Percentiles rank a stretch among this genome's conserved stretches.
phyloP scores from a whole-genome alignment of 2,329 filamentous ascomycete genomes.

The Geosmithia morbida region DNA sequence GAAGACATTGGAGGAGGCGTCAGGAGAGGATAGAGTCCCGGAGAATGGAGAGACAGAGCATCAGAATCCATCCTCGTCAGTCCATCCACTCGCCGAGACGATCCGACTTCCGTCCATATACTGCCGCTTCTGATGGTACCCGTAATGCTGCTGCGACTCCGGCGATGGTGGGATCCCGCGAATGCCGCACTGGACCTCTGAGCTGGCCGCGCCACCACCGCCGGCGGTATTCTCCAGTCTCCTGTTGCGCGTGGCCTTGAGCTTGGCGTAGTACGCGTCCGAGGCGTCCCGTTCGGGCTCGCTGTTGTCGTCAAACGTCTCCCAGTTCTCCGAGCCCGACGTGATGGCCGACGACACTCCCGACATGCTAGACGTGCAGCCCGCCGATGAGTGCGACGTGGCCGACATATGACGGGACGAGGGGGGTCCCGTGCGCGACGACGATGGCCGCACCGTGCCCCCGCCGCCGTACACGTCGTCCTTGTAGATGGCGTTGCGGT shows the following conservation, averaged over 20 bases:
- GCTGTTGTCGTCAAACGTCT: constrained; percentile 81
- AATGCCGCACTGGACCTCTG: background rate
- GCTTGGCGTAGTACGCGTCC: constrained; percentile 68
- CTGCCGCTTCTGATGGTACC: too few relatives aligned
- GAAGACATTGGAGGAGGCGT: too few relatives aligned
- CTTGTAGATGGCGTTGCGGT: background rate
- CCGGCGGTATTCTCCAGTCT: constrained; percentile 40
- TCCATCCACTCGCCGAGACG: constrained; percentile 52
- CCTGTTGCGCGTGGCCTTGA: constrained; percentile 54
- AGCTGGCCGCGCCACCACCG: background rate
- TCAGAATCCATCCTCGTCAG: constrained; percentile 28
- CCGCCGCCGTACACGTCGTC: constrained; percentile 13
- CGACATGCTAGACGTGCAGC: background rate
- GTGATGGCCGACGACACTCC: constrained; percentile 23
- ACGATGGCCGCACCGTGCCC: constrained; percentile 15
- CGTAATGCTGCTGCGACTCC: constrained; percentile 11
- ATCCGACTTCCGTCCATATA: constrained; percentile 22
- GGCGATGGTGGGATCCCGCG: background rate
- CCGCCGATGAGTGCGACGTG: constrained; percentile 61
- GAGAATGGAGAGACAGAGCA: background rate
- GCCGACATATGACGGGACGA: constrained; percentile 45
- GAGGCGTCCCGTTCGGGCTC: constrained; percentile 62
- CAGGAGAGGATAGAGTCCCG: too few relatives aligned
- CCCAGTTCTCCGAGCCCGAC: constrained; percentile 91
- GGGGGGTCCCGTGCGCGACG: constrained; percentile 22